Evolutionary conservation across 441 rosid species (phyloP), one percentile per base, ranked within the genome.

Genomic region (Populus hybrid): DNA sequence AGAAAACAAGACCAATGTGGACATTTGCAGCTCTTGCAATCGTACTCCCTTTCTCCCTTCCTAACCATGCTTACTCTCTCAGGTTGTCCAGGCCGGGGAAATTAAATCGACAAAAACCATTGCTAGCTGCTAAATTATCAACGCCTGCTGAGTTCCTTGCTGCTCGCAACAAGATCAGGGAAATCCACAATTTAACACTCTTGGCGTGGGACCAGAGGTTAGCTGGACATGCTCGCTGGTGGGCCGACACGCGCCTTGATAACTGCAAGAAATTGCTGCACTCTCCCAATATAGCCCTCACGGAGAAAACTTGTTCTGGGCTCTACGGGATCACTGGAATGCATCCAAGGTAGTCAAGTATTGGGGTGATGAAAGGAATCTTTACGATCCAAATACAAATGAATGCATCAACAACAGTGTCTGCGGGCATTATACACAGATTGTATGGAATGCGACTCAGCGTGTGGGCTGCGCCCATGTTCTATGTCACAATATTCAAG

Each of bases 391-490:
- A 0, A n/a, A 7, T 2, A 71, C 79, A 5, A 88, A 89, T 38
- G 24, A 74, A 12, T 86, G 95, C 57, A 34, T 35, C 3, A 6
- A n/a, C 0, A 85, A 82, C 0, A 2, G 81, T 12, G 76, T 76
- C 82, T 91, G 98, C 42, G 91, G 91, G 0, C 92, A 90, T 79
- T 91, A 83, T 59, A 90, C 91, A 5, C 98, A 93, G 80, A 32
- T 93, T 23, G 79, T 90, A 21, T 88, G 93, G 91, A 71, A 71
- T 38, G 38, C 32, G 8, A 84, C 89, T 1, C 9, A 63, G 34
- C 34, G 57, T 10, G 9, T 89, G 2, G 94, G 97, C 19, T 89
- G 97, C 28, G 84, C 84, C 7, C 76, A 76, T 1, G 73, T 75
- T 5, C 36, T 74, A 21, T 93, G 97, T 59, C 0, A 21, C 3